Percentiles rank a stretch among this genome's conserved stretches.
These are phyloP conservation scores for Diaporthe citriasiana DNA, from an alignment of 2,329 filamentous ascomycete genomes.

Conservation along the genomic window DNA sequence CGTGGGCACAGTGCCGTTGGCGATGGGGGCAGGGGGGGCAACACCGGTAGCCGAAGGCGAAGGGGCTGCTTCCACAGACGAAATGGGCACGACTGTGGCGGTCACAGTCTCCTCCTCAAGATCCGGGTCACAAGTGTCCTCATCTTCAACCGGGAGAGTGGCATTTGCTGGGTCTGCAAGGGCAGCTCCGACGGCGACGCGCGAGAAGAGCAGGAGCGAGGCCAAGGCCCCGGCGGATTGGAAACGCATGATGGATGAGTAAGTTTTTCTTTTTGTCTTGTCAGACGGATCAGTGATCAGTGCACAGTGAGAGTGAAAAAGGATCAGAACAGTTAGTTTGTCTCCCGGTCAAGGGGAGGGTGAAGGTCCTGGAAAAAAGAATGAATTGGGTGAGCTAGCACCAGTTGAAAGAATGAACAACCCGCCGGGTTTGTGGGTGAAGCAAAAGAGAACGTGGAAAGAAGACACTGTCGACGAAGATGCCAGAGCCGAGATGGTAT, in stretches of 20 bases:
- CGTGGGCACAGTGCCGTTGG: slow-evolving; percentile 25
- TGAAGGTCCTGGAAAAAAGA: slow-evolving; percentile 33
- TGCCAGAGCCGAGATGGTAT: slow-evolving; percentile 29
- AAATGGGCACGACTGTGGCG: slow-evolving; percentile 33
- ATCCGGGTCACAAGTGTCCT: slow-evolving; percentile 39
- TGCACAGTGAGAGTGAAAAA: slow-evolving; percentile 7
- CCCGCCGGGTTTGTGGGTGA: slow-evolving; percentile 34
- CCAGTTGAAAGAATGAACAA: slow-evolving; percentile 42
- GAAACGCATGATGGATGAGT: slow-evolving; percentile 38
- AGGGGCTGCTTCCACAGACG: neutral
- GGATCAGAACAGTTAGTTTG: neutral
- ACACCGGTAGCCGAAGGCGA: neutral
- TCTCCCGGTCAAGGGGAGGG: slow-evolving; percentile 19
- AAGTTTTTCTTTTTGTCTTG: neutral
- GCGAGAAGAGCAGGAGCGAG: slow-evolving; percentile 40
- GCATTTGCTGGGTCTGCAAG: slow-evolving; percentile 23
- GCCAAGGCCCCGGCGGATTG: slow-evolving; percentile 35
- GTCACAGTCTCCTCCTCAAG: slow-evolving; percentile 32
- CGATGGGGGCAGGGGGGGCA: slow-evolving; percentile 2
- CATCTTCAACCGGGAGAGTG: slow-evolving; percentile 10
- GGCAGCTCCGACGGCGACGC: slow-evolving; percentile 35
- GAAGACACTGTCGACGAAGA: slow-evolving; percentile 34
- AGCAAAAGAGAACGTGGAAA: slow-evolving; percentile 30
- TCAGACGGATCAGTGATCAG: neutral
- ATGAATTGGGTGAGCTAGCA: slow-evolving; percentile 41